These are phyloP conservation scores for Verticillium longisporum DNA, from an alignment of 2,329 filamentous ascomycete genomes.

Conservation along the genomic window DNA sequence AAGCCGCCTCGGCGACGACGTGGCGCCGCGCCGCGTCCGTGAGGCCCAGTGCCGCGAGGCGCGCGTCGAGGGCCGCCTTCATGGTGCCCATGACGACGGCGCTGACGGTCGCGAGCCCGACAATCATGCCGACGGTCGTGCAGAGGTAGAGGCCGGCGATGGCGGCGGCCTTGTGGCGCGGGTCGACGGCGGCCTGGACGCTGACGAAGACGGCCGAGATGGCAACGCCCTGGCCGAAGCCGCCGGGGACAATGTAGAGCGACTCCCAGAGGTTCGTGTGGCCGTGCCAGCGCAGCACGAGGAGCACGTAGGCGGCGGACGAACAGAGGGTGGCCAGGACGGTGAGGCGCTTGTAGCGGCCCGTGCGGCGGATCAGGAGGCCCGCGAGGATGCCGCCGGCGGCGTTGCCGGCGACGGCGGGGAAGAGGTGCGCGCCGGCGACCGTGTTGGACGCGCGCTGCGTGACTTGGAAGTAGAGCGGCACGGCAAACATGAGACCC, in stretches of 20 bases:
- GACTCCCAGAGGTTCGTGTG: constrained; percentile 47
- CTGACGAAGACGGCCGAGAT: constrained; percentile 33
- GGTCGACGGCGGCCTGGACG: constrained; percentile 29
- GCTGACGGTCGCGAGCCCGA: constrained; percentile 29
- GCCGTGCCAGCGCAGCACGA: constrained; percentile 52
- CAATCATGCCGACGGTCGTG: constrained; percentile 24
- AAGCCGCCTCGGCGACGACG: constrained; percentile 23
- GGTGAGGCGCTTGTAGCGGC: constrained; percentile 49
- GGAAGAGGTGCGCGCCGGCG: constrained; percentile 55
- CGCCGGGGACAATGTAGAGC: constrained; percentile 44
- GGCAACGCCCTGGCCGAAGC: constrained; percentile 31
- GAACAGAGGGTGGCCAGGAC: constrained; percentile 43
- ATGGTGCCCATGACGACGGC: constrained; percentile 19
- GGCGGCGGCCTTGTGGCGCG: constrained; percentile 27
- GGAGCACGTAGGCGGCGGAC: constrained; percentile 40
- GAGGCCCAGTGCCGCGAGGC: neutral
- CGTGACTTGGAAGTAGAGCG: constrained; percentile 64
- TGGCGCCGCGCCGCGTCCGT: constrained; percentile 12
- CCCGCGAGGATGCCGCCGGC: constrained; percentile 56
- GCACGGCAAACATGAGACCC: constrained; percentile 51
- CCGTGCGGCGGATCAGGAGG: constrained; percentile 46
- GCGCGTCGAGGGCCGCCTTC: constrained; percentile 10
- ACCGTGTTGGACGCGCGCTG: constrained; percentile 46
- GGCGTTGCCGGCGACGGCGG: constrained; percentile 60
- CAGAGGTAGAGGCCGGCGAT: constrained; percentile 31